Percentiles rank a stretch among this genome's conserved stretches.
Conservation (phyloP, 352 stramenopile species). For the Globisporangium nunn region DNA sequence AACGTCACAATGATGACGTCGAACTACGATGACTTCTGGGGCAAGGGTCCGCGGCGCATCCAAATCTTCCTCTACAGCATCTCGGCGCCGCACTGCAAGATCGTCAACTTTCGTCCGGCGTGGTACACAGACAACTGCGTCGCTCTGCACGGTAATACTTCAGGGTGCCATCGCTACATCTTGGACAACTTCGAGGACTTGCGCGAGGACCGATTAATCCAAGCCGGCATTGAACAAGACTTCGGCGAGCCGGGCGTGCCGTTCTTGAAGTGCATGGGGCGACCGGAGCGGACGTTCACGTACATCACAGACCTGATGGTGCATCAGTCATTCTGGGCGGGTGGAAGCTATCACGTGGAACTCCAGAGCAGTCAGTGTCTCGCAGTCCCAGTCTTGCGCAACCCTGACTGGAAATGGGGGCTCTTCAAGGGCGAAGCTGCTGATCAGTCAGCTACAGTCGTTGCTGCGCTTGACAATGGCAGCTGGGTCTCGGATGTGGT, state of each 20-base stretch:
- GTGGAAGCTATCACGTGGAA: conserved; percentile 38
- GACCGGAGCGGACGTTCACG: conserved; percentile 27
- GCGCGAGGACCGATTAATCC: conserved; percentile 21
- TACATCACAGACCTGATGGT: conserved; percentile 62
- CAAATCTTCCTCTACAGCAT: conserved; percentile 41
- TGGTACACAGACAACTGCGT: conserved; percentile 38
- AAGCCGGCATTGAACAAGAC: conserved; percentile 28
- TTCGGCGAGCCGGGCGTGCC: conserved; percentile 33
- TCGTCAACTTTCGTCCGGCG: conserved; percentile 31
- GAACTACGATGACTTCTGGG: conserved; percentile 44
- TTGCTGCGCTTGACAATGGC: conserved; percentile 32
- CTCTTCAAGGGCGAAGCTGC: conserved; percentile 37
- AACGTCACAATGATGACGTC: conserved; percentile 22
- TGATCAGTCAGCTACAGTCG: conserved; percentile 33
- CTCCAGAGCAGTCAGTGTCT: conserved; percentile 52
- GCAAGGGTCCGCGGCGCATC: conserved; percentile 22
- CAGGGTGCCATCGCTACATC: conserved; percentile 42
- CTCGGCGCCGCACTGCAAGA: conserved; percentile 29
- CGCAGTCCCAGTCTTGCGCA: conserved; percentile 30
- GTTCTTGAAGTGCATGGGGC: conserved; percentile 43
- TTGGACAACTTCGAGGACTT: conserved; percentile 40
- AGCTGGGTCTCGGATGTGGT: conserved; percentile 36
- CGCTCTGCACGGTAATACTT: conserved; percentile 17
- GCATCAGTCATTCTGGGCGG: conserved; percentile 46
- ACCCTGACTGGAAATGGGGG: conserved; percentile 29